Evolutionary conservation across 306 rosid species (phyloP), one percentile per base, ranked within the genome.

Genomic region (Cucumis melo): DNA sequence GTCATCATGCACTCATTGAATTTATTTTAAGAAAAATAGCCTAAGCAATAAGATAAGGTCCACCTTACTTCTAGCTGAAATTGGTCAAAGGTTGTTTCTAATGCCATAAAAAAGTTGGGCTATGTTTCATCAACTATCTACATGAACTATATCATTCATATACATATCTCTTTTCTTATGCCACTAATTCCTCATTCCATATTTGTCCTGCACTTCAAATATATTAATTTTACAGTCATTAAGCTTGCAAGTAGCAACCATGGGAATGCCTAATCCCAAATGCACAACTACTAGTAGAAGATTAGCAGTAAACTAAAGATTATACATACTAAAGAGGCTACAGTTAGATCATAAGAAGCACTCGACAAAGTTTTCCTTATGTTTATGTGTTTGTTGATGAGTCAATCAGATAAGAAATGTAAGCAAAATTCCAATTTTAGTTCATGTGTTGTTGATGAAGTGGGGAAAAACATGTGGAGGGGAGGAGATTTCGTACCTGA

Each of bases 321-420:
- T 59, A 61, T 34, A 23, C 9, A 20, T 32, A 24, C 10, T 59
- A 44, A 23, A 0, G 75, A 61, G 76, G 74, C 46, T 62, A 73
- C 34, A 46, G 51, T 16, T 27, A 76, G 81, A 82, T 55, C 78
- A 23, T 73, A 32, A 81, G 68, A 85, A 67, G 72, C 91, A 93
- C 98, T 97, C 94, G 1, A 79, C 86, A 67, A 88, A 88, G 74
- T 58, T 74, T 85, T 91, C 90, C 84, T 62, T 62, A 20, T 62
- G 19, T 3, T 9, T 19, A 11, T 36, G 39, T 17, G 71, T 36
- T 64, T 64, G 71, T 34, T 64, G 71, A 36, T 1, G 9, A 16
- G 71, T 64, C 71, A 64, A 64, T 64, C 39, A 9, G 71, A 34
- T 64, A 3, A 36, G 46, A 64, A 34, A 17, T 17, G 23, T 36